phyloP scores from a whole-genome alignment of 2,329 filamentous ascomycete species.

The Biscogniauxia marginata region DNA sequence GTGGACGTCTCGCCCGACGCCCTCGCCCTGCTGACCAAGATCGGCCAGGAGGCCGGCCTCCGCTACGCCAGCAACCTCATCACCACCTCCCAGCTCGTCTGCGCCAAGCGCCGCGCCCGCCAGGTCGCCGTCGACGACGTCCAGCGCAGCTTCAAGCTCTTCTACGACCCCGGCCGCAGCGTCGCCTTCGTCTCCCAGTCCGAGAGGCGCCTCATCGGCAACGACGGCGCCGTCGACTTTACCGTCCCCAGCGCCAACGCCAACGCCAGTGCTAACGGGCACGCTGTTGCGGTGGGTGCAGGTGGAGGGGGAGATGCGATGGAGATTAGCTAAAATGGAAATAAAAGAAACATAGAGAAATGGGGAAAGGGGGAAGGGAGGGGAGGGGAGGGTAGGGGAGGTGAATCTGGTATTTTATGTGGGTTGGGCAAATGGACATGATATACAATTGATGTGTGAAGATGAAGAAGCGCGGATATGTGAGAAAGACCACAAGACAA shows the following conservation, averaged over 20 bases:
- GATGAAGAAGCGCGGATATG: too few species aligned
- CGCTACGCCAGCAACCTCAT: slow-evolving; percentile 98
- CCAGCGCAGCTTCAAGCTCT: slow-evolving; percentile 88
- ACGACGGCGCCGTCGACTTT: slow-evolving; percentile 78
- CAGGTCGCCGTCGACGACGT: slow-evolving; percentile 86
- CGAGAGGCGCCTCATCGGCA: slow-evolving; percentile 89
- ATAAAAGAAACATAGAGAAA: too few species aligned
- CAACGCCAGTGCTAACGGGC: background rate
- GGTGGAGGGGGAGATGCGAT: slow-evolving; percentile 30
- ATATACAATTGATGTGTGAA: background rate
- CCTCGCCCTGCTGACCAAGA: slow-evolving; percentile 89
- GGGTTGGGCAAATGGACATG: background rate
- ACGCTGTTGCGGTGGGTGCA: background rate
- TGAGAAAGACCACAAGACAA: background rate
- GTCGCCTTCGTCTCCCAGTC: slow-evolving; percentile 88
- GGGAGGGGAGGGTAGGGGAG: background rate
- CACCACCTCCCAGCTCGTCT: slow-evolving; percentile 85
- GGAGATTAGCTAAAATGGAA: slow-evolving; percentile 33
- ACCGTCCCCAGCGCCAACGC: too few species aligned
- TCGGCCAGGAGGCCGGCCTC: slow-evolving; percentile 86
- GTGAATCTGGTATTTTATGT: background rate
- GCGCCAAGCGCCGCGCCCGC: slow-evolving; percentile 80
- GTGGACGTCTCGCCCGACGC: slow-evolving; percentile 89
- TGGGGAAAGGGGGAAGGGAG: too few species aligned
- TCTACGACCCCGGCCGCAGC: slow-evolving; percentile 86